phyloP scores from a whole-genome alignment of 2,329 filamentous ascomycete species.

The Thelonectria olida region DNA sequence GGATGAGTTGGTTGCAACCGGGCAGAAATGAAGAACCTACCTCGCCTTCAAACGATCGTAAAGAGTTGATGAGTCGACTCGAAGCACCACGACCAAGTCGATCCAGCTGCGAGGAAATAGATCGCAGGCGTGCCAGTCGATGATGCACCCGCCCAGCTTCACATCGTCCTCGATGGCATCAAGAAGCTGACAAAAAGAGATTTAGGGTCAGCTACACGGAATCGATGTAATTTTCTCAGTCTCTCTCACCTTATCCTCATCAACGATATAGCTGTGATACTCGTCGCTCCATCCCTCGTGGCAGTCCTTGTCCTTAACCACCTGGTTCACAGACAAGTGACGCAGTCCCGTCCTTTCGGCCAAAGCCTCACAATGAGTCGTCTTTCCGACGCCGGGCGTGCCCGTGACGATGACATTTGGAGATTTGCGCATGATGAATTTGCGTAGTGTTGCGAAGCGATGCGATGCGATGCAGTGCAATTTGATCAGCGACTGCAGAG shows the following conservation, averaged over 20 bases:
- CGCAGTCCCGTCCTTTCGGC: slow-evolving; percentile 79
- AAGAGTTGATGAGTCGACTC: slow-evolving; percentile 80
- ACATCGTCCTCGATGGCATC: slow-evolving; percentile 89
- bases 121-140: slow-evolving; percentile 99
- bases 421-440: slow-evolving; percentile 54
- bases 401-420: slow-evolving; percentile 97
- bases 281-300: slow-evolving; percentile 90
- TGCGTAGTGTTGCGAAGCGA: not conserved
- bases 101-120: slow-evolving; percentile 94
- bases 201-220: no score
- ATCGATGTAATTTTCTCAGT: not conserved
- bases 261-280: slow-evolving; percentile 88
- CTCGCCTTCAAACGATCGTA: slow-evolving; percentile 85
- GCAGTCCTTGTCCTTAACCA: slow-evolving; percentile 88
- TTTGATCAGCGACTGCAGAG: slow-evolving; percentile 27
- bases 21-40: slow-evolving; percentile 52
- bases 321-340: slow-evolving; percentile 88
- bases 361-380: slow-evolving; percentile 86
- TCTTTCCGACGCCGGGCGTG: slow-evolving; percentile 96
- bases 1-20: not conserved
- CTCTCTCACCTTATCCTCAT: slow-evolving; percentile 85
- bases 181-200: slow-evolving; percentile 66
- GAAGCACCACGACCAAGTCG: slow-evolving; percentile 91
- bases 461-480: not conserved
- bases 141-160: slow-evolving; percentile 81